Conservation (phyloP, 1,139 yeast species). For the Pichia sp. region DNA sequence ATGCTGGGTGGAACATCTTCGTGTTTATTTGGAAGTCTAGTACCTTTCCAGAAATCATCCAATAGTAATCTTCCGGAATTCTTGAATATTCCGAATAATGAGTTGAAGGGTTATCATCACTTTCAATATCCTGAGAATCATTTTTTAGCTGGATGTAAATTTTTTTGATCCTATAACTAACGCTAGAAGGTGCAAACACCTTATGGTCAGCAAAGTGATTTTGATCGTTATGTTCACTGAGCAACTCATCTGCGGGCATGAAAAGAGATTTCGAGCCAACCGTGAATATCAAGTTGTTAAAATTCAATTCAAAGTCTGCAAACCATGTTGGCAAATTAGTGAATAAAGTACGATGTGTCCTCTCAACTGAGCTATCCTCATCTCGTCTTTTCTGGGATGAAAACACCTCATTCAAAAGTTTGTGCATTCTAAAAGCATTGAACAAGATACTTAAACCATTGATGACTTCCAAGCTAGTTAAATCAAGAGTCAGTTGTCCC, state of each 20-base stretch:
- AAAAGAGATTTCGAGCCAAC: slow-evolving; percentile 62
- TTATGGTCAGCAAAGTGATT: slow-evolving; percentile 17
- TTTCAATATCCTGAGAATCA: slow-evolving; percentile 6
- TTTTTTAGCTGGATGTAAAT: slow-evolving; percentile 26
- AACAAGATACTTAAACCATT: slow-evolving; percentile 19
- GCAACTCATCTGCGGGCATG: slow-evolving; percentile 34
- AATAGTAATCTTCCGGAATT: slow-evolving; percentile 20
- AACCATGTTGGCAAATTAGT: slow-evolving; percentile 47
- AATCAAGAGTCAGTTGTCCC: slow-evolving; percentile 14
- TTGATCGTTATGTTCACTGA: slow-evolving; percentile 14
- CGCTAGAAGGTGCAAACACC: slow-evolving; percentile 12
- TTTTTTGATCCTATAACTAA: slow-evolving; percentile 27
- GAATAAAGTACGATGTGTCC: slow-evolving; percentile 31
- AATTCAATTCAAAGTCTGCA: slow-evolving; percentile 35
- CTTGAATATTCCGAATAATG: slow-evolving; percentile 9
- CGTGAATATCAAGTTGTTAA: slow-evolving; percentile 35
- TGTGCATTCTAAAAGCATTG: slow-evolving; percentile 4
- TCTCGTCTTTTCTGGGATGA: background rate
- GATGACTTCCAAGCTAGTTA: slow-evolving; percentile 17
- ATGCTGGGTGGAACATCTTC: slow-evolving; percentile 5
- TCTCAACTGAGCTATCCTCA: background rate
- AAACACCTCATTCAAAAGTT: background rate
- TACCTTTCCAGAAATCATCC: slow-evolving; percentile 13
- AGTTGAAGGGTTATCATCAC: slow-evolving; percentile 10
- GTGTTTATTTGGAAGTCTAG: slow-evolving; percentile 6